Base-by-base conservation (phyloP, 768 basidiomycete species). In the Amyloporia xantha region DNA sequence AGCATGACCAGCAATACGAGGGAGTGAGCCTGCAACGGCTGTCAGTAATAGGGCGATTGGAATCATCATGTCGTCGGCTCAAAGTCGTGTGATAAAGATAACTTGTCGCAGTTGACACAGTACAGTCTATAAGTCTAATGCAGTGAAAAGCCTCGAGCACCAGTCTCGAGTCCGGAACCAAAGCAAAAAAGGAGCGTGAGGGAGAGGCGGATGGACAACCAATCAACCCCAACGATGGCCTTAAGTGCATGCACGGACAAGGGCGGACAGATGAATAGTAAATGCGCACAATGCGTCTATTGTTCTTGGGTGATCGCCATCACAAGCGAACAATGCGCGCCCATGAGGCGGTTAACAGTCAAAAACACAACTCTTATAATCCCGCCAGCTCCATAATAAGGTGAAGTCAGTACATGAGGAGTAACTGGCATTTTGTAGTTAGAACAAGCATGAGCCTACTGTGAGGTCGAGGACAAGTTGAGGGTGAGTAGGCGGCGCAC, bases 1-100 rank as follows among this genome's bases (percentile, higher is more conserved):
- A 39, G 51, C 52, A 51, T 58, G 57, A 17, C 47, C 51, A 5
- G 54, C 50, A 7, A 46, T 48, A 15, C 53, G 39, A 40, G 54
- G 57, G 2, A 58, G 35, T 21, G 45, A 37, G 10, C 30, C 52
- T 49, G 50, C 51, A 5, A 53, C 13, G 2, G 50, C 24, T 5
- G 53, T 48, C 1, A 58, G 46, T 30, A 49, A 27, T 6, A 47
- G 27, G 15, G 50, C 27, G 17, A 49, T 4, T n/a, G n/a, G n/a
- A n/a, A n/a, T n/a, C 51, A 53, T 56, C 26, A 36, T 52, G 44
- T 43, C 10, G 28, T 36, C 28, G n/a, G n/a, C n/a, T n/a, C n/a
- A n/a, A n/a, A 33, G 28, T 49, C 13, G 21, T 12, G 44, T 44
- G 30, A 44, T 17, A 20, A 17, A n/a, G n/a, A 30, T 19, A 44